Conservation (phyloP, 2,329 filamentous ascomycete species). For the Talaromyces sp. region DNA sequence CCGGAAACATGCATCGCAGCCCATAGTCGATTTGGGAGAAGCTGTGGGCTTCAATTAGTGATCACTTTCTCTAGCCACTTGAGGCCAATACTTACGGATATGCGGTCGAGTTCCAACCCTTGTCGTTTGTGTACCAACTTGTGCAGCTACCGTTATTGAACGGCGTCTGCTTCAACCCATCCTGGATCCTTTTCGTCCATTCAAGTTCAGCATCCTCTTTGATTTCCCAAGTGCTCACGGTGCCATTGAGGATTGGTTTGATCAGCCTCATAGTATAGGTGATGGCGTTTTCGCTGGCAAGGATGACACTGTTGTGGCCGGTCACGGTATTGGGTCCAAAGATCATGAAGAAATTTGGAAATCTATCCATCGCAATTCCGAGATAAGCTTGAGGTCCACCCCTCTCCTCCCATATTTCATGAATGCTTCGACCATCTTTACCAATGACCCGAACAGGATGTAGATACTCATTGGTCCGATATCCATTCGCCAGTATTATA, state of each 20-base stretch:
- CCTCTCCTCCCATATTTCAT: slow-evolving; percentile 55
- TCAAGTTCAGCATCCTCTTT: slow-evolving; percentile 47
- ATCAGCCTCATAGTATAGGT: slow-evolving; percentile 59
- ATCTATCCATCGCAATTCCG: slow-evolving; percentile 55
- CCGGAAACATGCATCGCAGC: slow-evolving; percentile 50
- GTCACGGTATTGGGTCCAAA: slow-evolving; percentile 62
- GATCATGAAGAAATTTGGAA: slow-evolving; percentile 64
- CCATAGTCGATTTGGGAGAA: slow-evolving; percentile 52
- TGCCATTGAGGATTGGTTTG: slow-evolving; percentile 49
- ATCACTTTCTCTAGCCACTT: too few relatives aligned
- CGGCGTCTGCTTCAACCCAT: slow-evolving; percentile 44
- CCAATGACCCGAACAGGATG: slow-evolving; percentile 54
- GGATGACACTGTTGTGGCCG: slow-evolving; percentile 58
- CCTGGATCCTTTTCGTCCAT: slow-evolving; percentile 49
- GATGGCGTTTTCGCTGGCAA: slow-evolving; percentile 59
- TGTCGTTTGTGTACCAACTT: slow-evolving; percentile 49
- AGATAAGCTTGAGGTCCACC: slow-evolving; percentile 63
- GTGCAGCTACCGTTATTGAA: slow-evolving; percentile 47
- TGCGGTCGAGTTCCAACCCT: slow-evolving; percentile 49
- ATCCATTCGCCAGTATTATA: slow-evolving; percentile 61
- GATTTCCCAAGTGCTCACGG: slow-evolving; percentile 46
- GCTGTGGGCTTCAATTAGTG: slow-evolving; percentile 28
- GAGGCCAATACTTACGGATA: slow-evolving; percentile 41
- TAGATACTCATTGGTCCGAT: slow-evolving; percentile 54
- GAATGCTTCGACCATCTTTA: slow-evolving; percentile 47